A percentile compares a stretch with the other conserved stretches of the same genome.
These are phyloP conservation scores for Calonectria ilicicola DNA, from an alignment of 2,329 filamentous ascomycete genomes.

Conservation along the genomic window DNA sequence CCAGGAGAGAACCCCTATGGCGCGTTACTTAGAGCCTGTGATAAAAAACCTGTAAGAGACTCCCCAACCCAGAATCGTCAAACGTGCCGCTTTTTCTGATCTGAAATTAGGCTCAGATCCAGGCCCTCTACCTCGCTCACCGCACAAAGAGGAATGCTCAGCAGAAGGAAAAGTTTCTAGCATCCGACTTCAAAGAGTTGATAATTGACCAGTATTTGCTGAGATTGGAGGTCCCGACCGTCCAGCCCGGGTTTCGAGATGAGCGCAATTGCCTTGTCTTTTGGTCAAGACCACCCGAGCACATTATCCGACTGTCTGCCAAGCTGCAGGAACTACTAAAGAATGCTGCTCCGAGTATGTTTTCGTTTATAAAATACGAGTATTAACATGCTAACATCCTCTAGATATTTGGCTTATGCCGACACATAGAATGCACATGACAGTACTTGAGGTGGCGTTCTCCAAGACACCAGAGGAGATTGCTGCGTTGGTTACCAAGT, in stretches of 20 bases:
- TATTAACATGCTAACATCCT: not conserved
- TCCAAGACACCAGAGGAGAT: constrained; percentile 80
- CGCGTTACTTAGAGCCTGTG: constrained; percentile 75
- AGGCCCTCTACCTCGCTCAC: constrained; percentile 79
- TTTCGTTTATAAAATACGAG: not conserved
- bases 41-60: constrained; percentile 72
- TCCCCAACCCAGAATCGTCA: not conserved
- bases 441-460: constrained; percentile 86
- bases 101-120: constrained; percentile 69
- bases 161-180: constrained; percentile 80
- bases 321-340: constrained; percentile 76
- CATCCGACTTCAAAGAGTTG: constrained; percentile 75
- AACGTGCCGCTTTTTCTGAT: not conserved
- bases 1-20: constrained; percentile 80
- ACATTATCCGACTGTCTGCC: constrained; percentile 75
- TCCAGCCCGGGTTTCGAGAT: constrained; percentile 79
- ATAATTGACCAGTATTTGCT: constrained; percentile 81
- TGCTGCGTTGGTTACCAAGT: constrained; percentile 65
- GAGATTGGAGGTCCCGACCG: constrained; percentile 72
- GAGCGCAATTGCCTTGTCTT: constrained; percentile 86
- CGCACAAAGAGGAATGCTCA: constrained; percentile 80
- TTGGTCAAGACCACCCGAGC: constrained; percentile 85
- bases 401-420: constrained; percentile 91
- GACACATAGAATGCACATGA: constrained; percentile 82
- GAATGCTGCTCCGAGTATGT: constrained; percentile 76